Percentiles rank a stretch among this genome's conserved stretches.
Conservation (phyloP, 495 filamentous ascomycete species). For the Neurospora sp. region DNA sequence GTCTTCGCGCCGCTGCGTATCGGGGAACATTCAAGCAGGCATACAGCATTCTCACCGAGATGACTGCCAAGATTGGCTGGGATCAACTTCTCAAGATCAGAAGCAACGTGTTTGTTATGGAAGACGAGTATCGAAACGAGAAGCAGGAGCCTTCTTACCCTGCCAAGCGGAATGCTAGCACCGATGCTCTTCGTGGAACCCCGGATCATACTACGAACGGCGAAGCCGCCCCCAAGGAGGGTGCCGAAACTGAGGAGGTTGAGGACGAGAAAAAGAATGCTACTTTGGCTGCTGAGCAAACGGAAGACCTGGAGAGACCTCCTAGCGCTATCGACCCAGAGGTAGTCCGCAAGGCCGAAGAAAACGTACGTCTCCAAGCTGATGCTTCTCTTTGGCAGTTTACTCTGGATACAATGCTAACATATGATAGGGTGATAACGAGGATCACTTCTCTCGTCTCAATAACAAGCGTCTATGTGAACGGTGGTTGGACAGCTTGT, state of each 20-base stretch:
- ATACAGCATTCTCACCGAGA: conserved; percentile 86
- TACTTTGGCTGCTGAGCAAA: conserved; percentile 14
- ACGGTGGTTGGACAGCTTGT: conserved; percentile 94
- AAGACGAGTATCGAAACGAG: conserved; percentile 92
- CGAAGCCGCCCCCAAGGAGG: conserved; percentile 28
- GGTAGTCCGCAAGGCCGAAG: conserved; percentile 73
- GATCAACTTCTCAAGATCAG: conserved; percentile 86
- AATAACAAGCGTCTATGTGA: conserved; percentile 96
- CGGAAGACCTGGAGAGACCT: conserved; percentile 59
- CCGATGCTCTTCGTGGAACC: conserved; percentile 57
- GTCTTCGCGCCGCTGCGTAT: conserved; percentile 77
- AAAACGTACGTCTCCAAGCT: conserved; percentile 51
- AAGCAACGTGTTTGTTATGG: conserved; percentile 98
- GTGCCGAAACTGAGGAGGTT: conserved; percentile 37
- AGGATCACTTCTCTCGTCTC: conserved; percentile 56
- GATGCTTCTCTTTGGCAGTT: background rate
- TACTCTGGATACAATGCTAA: conserved; percentile 11
- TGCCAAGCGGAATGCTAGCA: conserved; percentile 61
- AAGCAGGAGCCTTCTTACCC: conserved; percentile 53
- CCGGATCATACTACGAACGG: conserved; percentile 55
- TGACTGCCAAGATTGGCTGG: conserved; percentile 94
- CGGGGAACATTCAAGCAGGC: conserved; percentile 93
- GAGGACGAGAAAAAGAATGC: conserved; percentile 30
- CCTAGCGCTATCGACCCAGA: conserved; percentile 74
- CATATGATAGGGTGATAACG: conserved; percentile 23